phyloP scores from a whole-genome alignment of 2,329 filamentous ascomycete genomes.

The Ophiocordyceps sinensis region DNA sequence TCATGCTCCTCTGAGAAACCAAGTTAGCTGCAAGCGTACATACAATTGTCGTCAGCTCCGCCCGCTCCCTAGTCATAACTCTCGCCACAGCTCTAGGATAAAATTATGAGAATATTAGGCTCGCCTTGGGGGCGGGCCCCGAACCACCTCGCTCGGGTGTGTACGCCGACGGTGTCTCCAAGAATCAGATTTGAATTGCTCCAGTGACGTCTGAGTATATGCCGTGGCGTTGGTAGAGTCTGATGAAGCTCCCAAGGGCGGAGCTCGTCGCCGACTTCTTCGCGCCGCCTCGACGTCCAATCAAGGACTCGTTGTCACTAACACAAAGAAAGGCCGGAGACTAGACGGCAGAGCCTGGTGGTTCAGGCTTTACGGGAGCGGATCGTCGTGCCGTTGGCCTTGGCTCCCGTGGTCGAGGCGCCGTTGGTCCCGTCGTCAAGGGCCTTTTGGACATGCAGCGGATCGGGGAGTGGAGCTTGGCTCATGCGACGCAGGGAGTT shows the following conservation, averaged over 20 bases:
- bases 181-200: neutral
- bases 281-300: neutral
- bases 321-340: neutral
- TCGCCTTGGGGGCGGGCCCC: neutral
- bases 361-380: conserved; percentile 53
- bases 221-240: neutral
- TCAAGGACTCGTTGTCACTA: neutral
- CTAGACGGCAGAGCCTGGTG: neutral
- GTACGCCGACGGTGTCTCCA: neutral
- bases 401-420: neutral
- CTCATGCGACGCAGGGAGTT: conserved; percentile 57
- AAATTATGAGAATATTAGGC: neutral
- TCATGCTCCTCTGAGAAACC: neutral
- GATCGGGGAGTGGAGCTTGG: conserved; percentile 61
- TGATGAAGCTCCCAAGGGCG: neutral
- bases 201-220: neutral
- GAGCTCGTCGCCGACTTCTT: neutral
- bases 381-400: conserved; percentile 43
- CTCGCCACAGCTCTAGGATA: neutral
- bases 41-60: neutral
- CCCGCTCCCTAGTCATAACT: neutral
- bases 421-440: conserved; percentile 36
- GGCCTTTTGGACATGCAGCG: conserved; percentile 54
- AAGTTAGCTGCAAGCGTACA: neutral
- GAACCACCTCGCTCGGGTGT: neutral